Conservation (phyloP, 495 filamentous ascomycete genomes). For the Immersiella caudata region DNA sequence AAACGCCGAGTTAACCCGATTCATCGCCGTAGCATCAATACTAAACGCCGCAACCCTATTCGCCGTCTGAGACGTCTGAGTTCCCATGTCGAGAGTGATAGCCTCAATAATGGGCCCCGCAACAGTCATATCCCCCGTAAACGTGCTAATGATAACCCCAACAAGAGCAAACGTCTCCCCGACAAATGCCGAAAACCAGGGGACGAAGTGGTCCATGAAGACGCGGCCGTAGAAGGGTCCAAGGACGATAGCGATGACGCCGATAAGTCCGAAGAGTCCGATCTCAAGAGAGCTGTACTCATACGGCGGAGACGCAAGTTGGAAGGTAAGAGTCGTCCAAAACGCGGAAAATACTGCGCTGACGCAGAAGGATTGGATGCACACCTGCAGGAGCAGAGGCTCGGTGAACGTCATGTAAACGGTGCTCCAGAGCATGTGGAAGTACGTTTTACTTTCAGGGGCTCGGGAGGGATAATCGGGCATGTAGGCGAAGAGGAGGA, state of each 20-base stretch:
- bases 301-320: constrained; percentile 65
- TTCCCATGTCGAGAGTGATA: constrained; percentile 66
- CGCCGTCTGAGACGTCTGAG: constrained; percentile 68
- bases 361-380: constrained; percentile 36
- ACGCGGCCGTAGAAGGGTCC: constrained; percentile 15
- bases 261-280: constrained; percentile 72
- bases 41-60: constrained; percentile 68
- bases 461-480: constrained; percentile 77
- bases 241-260: constrained; percentile 49
- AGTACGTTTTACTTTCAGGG: constrained; percentile 62
- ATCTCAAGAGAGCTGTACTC: constrained; percentile 62
- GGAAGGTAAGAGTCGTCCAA: constrained; percentile 81
- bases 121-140: constrained; percentile 61
- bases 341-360: constrained; percentile 39
- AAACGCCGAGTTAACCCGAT: constrained; percentile 72
- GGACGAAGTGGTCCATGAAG: constrained; percentile 55
- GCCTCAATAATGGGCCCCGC: constrained; percentile 71
- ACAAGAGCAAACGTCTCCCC: constrained; percentile 53
- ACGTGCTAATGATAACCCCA: constrained; percentile 67
- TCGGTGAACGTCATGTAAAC: constrained; percentile 57
- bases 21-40: constrained; percentile 67
- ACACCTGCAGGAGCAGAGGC: constrained; percentile 65
- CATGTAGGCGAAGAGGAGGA: constrained; percentile 70
- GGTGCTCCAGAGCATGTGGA: constrained; percentile 66
- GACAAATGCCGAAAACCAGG: constrained; percentile 61